Base-by-base conservation (phyloP, 1,284 basidiomycete genomes). In the Cutaneotrichosporon sp. region DNA sequence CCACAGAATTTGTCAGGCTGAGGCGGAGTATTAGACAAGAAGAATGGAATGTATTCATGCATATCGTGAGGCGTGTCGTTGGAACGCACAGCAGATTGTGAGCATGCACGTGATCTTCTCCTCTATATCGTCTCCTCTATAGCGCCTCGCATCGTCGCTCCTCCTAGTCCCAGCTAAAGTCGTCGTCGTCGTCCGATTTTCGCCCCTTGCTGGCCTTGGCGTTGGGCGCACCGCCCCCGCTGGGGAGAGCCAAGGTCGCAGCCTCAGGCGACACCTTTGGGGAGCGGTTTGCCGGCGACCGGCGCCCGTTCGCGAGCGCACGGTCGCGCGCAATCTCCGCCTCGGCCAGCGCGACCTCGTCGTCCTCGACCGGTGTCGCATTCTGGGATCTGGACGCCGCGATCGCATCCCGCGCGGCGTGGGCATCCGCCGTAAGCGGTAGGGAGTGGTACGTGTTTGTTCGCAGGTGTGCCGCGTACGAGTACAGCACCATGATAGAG, bases 381-480 rank as follows among this genome's bases (percentile, higher is more conserved):
- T 38, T 32, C 38, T 27, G n/a, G 11, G 29, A 26, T 11, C 48
- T 39, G 17, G 29, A 9, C n/a, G 45, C 46, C 5, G 25, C 20
- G 24, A 52, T 20, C 11, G 37, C 20, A 26, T 38, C 24, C 7
- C 46, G 52, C 14, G 52, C 22, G 22, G 42, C 27, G 43, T 50
- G 27, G n/a, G 49, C 61, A 45, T 51, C 60, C 39, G 63, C 61
- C 4, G 78, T 78, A 19, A 80, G 79, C 4, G 90, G 87, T 38
- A 97, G 83, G 16, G 84, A 79, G 63, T 88, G 86, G 71, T 96
- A 97, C 12, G 90, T 88, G 43, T 90, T 89, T 66, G 87, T 87
- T 33, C 93, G 87, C 42, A 98, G 84, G 72, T 97, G 94, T 1
- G 85, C 79, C 3, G 93, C 92, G 72, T 90, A 97, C 10, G 94